Conservation (phyloP, 2,329 filamentous ascomycete genomes). For the Thelonectria rubi region DNA sequence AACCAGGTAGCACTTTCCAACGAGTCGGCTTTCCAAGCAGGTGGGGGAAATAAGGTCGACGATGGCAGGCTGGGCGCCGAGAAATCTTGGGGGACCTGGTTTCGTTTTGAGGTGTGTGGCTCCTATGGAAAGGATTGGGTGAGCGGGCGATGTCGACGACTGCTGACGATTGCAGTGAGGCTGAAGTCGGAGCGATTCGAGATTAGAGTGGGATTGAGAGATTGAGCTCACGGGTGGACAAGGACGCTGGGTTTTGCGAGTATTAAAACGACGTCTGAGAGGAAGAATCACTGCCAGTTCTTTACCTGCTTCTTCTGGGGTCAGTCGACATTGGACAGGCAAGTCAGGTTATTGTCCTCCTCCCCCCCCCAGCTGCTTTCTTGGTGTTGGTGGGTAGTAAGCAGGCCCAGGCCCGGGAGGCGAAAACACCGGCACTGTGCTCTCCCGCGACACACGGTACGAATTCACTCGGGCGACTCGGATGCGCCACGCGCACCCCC, state of each 20-base stretch:
- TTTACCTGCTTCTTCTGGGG: constrained; percentile 3
- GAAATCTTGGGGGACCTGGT: constrained; percentile 13
- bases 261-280: constrained; percentile 10
- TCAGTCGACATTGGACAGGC: constrained; percentile 16
- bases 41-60: constrained; percentile 25
- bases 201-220: background rate
- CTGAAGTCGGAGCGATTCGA: background rate
- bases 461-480: background rate
- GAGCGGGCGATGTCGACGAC: background rate
- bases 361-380: background rate
- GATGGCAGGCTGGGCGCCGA: constrained; percentile 27
- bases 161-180: background rate
- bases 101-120: constrained; percentile 4
- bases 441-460: constrained; percentile 9
- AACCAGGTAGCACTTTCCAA: too few relatives aligned
- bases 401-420: background rate
- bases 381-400: constrained; percentile 6
- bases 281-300: background rate
- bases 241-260: too few relatives aligned
- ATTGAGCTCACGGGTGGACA: background rate
- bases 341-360: constrained; percentile 18
- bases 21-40: constrained; percentile 3
- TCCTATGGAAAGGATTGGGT: background rate
- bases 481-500: constrained; percentile 12
- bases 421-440: constrained; percentile 14